phyloP scores from a whole-genome alignment of 305 asterid species.

The Fraxinus xanthoxyloides region DNA sequence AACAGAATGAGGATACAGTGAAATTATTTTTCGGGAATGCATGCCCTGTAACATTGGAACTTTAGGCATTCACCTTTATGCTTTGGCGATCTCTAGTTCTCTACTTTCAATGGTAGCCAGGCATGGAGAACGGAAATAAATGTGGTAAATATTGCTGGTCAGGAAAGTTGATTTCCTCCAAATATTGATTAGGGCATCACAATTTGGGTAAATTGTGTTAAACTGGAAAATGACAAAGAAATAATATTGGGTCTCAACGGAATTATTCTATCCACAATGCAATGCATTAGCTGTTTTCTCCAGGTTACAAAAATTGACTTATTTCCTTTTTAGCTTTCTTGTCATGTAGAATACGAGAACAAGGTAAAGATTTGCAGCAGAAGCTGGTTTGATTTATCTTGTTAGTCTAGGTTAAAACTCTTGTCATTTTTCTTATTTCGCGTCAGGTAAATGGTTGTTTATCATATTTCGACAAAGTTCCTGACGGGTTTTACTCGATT shows the following conservation, averaged over 20 bases:
- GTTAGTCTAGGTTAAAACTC: background rate
- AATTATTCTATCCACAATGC: constrained; percentile 1
- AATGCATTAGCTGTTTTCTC: background rate
- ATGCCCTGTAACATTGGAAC: background rate
- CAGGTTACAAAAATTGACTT: background rate
- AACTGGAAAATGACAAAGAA: constrained; percentile 12
- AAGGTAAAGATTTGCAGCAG: constrained; percentile 3
- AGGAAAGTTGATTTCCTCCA: background rate
- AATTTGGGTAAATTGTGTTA: background rate
- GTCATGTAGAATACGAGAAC: background rate
- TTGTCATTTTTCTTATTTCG: background rate
- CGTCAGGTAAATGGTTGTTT: constrained; percentile 88
- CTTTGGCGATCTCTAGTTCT: constrained; percentile 7
- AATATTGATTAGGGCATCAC: constrained; percentile 9
- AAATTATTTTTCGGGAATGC: background rate
- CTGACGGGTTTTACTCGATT: constrained; percentile 83
- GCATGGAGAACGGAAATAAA: constrained; percentile 1
- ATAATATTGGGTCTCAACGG: background rate
- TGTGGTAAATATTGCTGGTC: constrained; percentile 4
- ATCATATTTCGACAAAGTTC: constrained; percentile 79
- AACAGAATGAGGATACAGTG: background rate
- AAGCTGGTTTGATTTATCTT: constrained; percentile 9
- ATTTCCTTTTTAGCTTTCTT: background rate
- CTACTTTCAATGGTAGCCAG: constrained; percentile 12
- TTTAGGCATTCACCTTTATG: constrained; percentile 8